Base-by-base conservation (phyloP, 2,329 filamentous ascomycete species). In the Neocatenulostroma microsporum region DNA sequence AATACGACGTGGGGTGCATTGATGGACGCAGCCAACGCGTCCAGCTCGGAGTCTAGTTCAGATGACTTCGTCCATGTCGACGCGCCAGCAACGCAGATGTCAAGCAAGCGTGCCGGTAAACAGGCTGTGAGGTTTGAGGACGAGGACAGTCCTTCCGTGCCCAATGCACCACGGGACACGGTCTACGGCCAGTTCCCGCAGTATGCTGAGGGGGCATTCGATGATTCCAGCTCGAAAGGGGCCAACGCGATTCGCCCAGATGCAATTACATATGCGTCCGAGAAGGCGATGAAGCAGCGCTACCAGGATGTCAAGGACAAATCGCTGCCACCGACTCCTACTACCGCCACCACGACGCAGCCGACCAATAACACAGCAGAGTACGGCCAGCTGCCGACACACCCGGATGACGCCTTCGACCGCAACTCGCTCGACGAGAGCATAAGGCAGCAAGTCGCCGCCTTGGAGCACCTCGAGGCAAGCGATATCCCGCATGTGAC, bases 1-100 rank as follows among this genome's bases (percentile, higher is more conserved):
- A 4, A 34, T 34, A 34, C 31, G 21, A 34, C 31, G 3, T 34
- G 24, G 12, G 21, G 31, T 9, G 31, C 6, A 12, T 12, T 34
- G 12, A 34, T 34, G 20, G 31, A 34, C 14, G 31, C 31, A 11
- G 20, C 12, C 12, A 7, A 20, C 21, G 14, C 8, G 4, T 20
- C 17, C 18, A 20, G 21, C 3, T 5, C 17, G 4, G 4, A 21
- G 6, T 4, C 8, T n/a, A 21, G 13, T 8, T 20, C 10, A n/a
- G 8, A 9, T 32, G 5, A 20, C 8, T 24, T n/a, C 4, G 13
- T 4, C 5, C 12, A 6, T 21, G 4, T 34, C n/a, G n/a, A n/a
- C n/a, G n/a, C n/a, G n/a, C n/a, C n/a, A n/a, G n/a, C n/a, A n/a
- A n/a, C n/a, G n/a, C n/a, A n/a, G n/a, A n/a, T n/a, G n/a, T n/a